These are phyloP conservation scores for Crithidia brevicula DNA, from an alignment of 208 protist species.

Conservation along the genomic window DNA sequence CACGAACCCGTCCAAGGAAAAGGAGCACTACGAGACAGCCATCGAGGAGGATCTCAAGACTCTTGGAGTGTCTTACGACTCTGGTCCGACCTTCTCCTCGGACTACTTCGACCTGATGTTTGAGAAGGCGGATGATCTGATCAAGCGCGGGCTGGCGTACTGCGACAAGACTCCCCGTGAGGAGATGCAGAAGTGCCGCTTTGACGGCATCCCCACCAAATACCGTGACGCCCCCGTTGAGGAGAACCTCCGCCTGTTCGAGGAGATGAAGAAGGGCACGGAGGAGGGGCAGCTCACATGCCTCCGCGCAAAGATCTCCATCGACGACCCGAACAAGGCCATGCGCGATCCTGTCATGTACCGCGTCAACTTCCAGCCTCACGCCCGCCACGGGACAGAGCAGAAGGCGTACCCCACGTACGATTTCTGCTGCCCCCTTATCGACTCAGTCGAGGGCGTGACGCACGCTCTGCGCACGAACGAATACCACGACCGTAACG, in stretches of 20 bases:
- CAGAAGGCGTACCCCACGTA: constrained; percentile 98
- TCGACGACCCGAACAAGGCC: constrained; percentile 94
- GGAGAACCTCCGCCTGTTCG: constrained; percentile 96
- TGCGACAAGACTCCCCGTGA: constrained; percentile 97
- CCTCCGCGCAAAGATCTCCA: constrained; percentile 97
- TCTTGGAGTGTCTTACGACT: constrained; percentile 92
- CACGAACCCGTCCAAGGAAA: constrained; percentile 99
- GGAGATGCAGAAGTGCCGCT: constrained; percentile 94
- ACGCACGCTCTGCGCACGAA: constrained; percentile 98
- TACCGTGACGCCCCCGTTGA: constrained; percentile 93
- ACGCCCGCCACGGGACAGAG: constrained; percentile 92
- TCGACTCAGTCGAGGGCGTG: constrained; percentile 98
- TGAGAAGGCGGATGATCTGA: constrained; percentile 91
- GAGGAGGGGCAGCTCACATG: constrained; percentile 93
- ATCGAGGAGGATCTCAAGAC: constrained; percentile 96
- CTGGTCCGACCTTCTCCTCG: constrained; percentile 94
- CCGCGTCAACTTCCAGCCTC: constrained; percentile 93
- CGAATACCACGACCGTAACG: constrained; percentile 99
- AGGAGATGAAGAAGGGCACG: constrained; percentile 93
- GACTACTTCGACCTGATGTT: constrained; percentile 98
- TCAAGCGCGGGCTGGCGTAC: constrained; percentile 94
- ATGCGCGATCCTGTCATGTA: constrained; percentile 99
- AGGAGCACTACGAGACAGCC: constrained; percentile 95
- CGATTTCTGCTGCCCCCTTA: constrained; percentile 99
- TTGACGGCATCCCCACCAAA: constrained; percentile 90